Conservation (phyloP, 2,329 filamentous ascomycete genomes). For the Ophiostoma tasmaniense region DNA sequence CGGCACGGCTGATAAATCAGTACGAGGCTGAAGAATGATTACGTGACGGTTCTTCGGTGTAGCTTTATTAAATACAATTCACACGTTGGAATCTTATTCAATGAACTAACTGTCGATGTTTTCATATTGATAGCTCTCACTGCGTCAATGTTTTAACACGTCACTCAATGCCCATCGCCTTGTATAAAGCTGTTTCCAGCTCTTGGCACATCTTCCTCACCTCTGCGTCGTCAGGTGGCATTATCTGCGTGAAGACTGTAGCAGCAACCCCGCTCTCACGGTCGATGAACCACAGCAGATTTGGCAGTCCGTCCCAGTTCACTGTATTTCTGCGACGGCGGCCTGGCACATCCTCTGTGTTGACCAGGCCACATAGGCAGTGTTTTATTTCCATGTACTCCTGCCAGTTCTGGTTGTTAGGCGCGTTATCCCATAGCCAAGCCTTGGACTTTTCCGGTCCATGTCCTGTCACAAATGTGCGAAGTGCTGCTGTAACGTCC, state of each 20-base stretch:
- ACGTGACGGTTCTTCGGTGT: no score
- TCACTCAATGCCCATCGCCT: not conserved
- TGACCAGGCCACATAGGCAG: slow-evolving; percentile 35
- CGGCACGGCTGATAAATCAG: slow-evolving; percentile 17
- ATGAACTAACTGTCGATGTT: not conserved
- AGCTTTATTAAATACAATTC: no score
- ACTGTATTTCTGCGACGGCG: slow-evolving; percentile 37
- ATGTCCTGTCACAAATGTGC: not conserved
- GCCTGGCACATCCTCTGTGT: slow-evolving; percentile 28
- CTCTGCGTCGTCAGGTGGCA: not conserved
- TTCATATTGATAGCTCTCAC: not conserved
- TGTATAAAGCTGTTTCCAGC: not conserved
- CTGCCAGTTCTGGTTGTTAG: slow-evolving; percentile 25
- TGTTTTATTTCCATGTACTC: slow-evolving; percentile 29
- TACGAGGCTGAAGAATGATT: slow-evolving; percentile 14
- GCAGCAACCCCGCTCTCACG: slow-evolving; percentile 34
- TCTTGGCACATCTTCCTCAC: not conserved
- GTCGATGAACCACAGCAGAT: slow-evolving; percentile 41
- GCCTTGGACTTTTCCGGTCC: not conserved
- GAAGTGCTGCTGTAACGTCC: not conserved
- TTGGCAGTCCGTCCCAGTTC: slow-evolving; percentile 39
- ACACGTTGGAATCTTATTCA: no score
- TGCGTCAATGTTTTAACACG: not conserved
- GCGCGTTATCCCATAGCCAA: not conserved
- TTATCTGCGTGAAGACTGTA: not conserved